Percentiles rank a stretch among this genome's conserved stretches.
Evolutionary conservation across 768 basidiomycete genomes (phyloP).

Genomic region (Dacryopinax primogenitus): DNA sequence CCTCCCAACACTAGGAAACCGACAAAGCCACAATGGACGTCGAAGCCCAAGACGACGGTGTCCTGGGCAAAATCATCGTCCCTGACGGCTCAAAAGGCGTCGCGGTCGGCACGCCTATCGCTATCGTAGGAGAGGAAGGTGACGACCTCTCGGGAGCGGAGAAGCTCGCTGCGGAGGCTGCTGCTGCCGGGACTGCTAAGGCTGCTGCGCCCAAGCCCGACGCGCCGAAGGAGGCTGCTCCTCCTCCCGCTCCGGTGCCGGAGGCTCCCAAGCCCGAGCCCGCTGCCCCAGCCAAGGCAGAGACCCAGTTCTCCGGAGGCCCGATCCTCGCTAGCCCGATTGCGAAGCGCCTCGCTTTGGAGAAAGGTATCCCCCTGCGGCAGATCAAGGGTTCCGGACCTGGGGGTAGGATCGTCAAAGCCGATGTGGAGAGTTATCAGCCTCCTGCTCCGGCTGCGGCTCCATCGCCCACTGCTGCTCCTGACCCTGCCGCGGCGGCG

Average conservation of each 20-base stretch:
- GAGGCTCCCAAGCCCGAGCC: constrained; percentile 15
- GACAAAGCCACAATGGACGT: constrained; percentile 99
- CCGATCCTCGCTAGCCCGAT: constrained; percentile 91
- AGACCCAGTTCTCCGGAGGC: constrained; percentile 45
- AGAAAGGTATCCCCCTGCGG: constrained; percentile 78
- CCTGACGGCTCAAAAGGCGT: constrained; percentile 79
- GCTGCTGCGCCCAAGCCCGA: constrained; percentile 19
- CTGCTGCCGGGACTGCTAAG: constrained; percentile 27
- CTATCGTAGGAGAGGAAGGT: constrained; percentile 85
- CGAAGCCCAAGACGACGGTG: constrained; percentile 94
- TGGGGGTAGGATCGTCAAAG: constrained; percentile 82
- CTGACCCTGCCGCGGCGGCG: constrained; percentile 39
- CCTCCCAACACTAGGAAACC: constrained; percentile 56
- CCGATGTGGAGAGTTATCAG: constrained; percentile 87
- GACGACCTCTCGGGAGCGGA: constrained; percentile 80
- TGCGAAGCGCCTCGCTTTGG: constrained; percentile 93
- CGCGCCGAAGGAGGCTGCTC: constrained; percentile 26
- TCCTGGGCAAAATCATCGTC: constrained; percentile 91
- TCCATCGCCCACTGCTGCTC: constrained; percentile 35
- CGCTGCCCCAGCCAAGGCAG: constrained; percentile 25
- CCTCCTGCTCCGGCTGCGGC: constrained; percentile 35
- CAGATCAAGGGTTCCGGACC: constrained; percentile 91
- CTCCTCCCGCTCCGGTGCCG: constrained; percentile 8
- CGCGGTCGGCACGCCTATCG: constrained; percentile 76
- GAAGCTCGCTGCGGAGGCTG: constrained; percentile 53